A percentile compares a stretch with the other conserved stretches of the same genome.
These are phyloP conservation scores for Teunomyces barrocoloradensis DNA, from an alignment of 805 yeast species.

Conservation along the genomic window DNA sequence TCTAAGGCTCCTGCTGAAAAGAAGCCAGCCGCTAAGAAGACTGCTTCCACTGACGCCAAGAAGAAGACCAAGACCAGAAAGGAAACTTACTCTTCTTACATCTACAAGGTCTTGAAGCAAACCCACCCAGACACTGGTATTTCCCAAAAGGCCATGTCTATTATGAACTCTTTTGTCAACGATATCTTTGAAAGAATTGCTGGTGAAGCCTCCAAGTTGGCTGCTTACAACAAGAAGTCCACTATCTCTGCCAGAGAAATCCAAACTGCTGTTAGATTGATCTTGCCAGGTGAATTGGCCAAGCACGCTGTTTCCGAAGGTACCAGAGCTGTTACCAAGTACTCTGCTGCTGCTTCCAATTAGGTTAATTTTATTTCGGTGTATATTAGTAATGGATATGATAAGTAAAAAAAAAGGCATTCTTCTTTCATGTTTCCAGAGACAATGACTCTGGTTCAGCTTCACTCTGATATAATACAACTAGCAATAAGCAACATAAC, in stretches of 20 bases:
- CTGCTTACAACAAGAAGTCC: constrained; percentile 98
- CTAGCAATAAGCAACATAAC: constrained; percentile 49
- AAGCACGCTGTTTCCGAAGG: constrained; percentile 99
- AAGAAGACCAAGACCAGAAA: constrained; percentile 94
- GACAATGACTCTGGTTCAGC: neutral
- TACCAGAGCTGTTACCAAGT: constrained; percentile 96
- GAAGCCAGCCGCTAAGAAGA: constrained; percentile 85
- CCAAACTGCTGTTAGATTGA: constrained; percentile 97
- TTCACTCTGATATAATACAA: constrained; percentile 5
- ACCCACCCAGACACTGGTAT: constrained; percentile 99
- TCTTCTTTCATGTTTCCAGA: too few relatives aligned
- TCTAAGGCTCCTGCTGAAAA: constrained; percentile 97
- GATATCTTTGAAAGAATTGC: constrained; percentile 98
- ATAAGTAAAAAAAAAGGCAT: neutral
- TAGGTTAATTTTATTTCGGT: constrained; percentile 17
- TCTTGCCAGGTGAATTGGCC: constrained; percentile 97
- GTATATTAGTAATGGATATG: constrained; percentile 13
- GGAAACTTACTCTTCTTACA: constrained; percentile 97
- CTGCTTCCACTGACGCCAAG: constrained; percentile 75
- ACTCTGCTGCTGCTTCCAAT: constrained; percentile 71
- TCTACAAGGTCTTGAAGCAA: constrained; percentile 97
- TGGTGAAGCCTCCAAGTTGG: constrained; percentile 95
- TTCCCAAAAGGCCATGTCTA: constrained; percentile 97
- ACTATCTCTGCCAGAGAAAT: constrained; percentile 98
- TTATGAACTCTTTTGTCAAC: constrained; percentile 97